Evolutionary conservation across 2,329 filamentous ascomycete species (phyloP), one percentile per base, ranked within the genome.

Genomic region (Verticillium longisporum): DNA sequence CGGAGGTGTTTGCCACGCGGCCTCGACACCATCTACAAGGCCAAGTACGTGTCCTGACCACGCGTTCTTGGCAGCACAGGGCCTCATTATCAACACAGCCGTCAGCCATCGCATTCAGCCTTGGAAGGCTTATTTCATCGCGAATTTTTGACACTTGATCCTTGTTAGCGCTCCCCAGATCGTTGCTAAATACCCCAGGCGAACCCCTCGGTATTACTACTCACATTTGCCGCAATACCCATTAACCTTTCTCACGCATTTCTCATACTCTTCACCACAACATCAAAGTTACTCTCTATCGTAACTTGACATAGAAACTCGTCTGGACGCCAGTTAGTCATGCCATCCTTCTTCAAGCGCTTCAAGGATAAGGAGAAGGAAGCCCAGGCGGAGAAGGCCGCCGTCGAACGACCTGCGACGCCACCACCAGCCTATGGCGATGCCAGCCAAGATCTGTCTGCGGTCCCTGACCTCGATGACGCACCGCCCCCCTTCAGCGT

Each of bases 361-460:
- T 61, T 57, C 10, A 61, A 61, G 60, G 53, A 59, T 10, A 64
- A 63, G 18, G 61, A 62, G 38, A 60, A 59, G 59, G 61, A 64
- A 21, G 55, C 57, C 1, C 31, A 60, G 26, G 58, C 61, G 1
- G 63, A 63, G 50, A 63, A 56, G n/a, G 61, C 59, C 21, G 57
- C 31, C 4, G 60, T 37, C 1, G 55, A 37, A n/a, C 59, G 61
- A 14, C 41, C 63, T 7, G 63, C 57, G 7, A 64, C 63, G 3
- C 63, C 61, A 5, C 63, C 63, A 7, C 63, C 61, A 2, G 61
- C 61, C 2, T 64, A 64, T 21, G 50, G 56, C 21, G 57, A 57
- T 13, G 38, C 61, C 11, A 37, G 57, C 15, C 32, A 21, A 6
- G 59, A 63, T 6, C 61, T 60, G 10, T 58, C 63, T 7, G 56